Conservation (phyloP, 768 basidiomycete genomes). For the Xerocomellus amylosporus region DNA sequence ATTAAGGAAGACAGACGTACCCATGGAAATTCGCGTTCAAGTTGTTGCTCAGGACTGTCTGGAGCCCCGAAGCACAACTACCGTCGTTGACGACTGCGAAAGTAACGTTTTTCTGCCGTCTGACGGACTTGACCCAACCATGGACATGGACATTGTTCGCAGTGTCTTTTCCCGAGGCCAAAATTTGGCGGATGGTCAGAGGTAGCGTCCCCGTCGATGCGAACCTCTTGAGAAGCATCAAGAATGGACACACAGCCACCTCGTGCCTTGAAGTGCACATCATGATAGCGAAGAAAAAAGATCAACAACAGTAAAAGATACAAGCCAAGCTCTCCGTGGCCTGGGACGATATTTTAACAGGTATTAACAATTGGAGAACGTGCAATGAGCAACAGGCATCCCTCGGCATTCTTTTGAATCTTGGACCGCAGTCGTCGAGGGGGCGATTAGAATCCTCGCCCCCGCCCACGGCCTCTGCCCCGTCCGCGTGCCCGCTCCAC, state of each 20-base stretch:
- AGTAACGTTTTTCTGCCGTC: conserved; percentile 83
- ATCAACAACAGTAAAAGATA: conserved; percentile 15
- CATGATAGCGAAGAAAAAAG: not conserved
- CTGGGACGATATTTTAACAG: conserved; percentile 22
- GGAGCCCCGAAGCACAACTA: conserved; percentile 63
- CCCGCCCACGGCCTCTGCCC: conserved; percentile 53
- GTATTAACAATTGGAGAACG: conserved; percentile 21
- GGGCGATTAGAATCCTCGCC: conserved; percentile 37
- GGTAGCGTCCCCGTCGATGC: conserved; percentile 28
- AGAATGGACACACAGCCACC: conserved; percentile 26
- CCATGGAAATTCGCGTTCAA: conserved; percentile 15
- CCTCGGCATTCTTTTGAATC: conserved; percentile 7
- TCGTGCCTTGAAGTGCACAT: not conserved
- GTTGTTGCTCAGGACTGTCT: conserved; percentile 62
- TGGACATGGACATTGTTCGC: conserved; percentile 45
- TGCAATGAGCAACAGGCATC: not conserved
- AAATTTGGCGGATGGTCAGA: conserved; percentile 37
- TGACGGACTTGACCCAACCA: conserved; percentile 85
- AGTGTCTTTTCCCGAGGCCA: conserved; percentile 20
- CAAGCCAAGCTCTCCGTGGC: conserved; percentile 19
- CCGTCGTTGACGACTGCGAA: conserved; percentile 86
- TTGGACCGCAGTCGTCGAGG: not conserved
- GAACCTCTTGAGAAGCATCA: conserved; percentile 30
- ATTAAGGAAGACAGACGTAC: conserved; percentile 6
- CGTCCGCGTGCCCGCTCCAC: conserved; percentile 53